These are phyloP conservation scores for Corynascus novoguineensis DNA, from an alignment of 495 filamentous ascomycete species.

Conservation along the genomic window DNA sequence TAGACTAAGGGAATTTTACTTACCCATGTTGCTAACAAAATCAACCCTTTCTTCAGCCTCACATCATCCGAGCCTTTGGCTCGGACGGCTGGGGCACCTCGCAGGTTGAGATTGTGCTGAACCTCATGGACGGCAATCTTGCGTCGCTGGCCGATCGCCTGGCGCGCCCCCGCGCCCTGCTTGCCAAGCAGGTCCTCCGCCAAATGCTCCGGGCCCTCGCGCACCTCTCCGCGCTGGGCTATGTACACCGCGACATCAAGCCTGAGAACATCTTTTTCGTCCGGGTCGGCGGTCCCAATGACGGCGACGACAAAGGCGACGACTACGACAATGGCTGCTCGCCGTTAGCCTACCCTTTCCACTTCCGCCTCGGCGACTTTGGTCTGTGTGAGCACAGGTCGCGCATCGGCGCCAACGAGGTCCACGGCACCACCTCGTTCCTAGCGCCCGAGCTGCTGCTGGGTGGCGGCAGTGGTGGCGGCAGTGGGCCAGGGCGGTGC, in stretches of 20 bases:
- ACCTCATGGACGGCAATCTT: slow-evolving; percentile 7
- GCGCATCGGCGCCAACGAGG: neutral
- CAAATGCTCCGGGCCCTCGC: slow-evolving; percentile 14
- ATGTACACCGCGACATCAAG: slow-evolving; percentile 15
- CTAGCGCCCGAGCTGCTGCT: neutral
- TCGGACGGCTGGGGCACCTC: neutral
- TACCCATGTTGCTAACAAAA: neutral
- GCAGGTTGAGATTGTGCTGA: slow-evolving; percentile 1
- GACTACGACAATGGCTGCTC: neutral
- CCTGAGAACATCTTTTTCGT: slow-evolving; percentile 17
- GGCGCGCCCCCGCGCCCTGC: neutral
- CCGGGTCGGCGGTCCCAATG: neutral
- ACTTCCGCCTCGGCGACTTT: slow-evolving; percentile 11
- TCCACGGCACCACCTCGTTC: neutral
- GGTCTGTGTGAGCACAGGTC: neutral
- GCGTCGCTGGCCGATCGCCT: neutral
- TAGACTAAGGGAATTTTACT: no score
- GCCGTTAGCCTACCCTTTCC: neutral
- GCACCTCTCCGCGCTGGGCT: neutral
- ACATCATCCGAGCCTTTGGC: neutral
- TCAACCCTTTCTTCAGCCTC: neutral
- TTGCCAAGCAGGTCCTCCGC: neutral
- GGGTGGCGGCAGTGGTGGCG: neutral
- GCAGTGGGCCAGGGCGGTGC: neutral
- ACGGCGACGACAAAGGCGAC: neutral